A percentile compares a stretch with the other conserved stretches of the same genome.
phyloP scores from a whole-genome alignment of 208 protist genomes.

The Jaenimonas drosophilae region DNA sequence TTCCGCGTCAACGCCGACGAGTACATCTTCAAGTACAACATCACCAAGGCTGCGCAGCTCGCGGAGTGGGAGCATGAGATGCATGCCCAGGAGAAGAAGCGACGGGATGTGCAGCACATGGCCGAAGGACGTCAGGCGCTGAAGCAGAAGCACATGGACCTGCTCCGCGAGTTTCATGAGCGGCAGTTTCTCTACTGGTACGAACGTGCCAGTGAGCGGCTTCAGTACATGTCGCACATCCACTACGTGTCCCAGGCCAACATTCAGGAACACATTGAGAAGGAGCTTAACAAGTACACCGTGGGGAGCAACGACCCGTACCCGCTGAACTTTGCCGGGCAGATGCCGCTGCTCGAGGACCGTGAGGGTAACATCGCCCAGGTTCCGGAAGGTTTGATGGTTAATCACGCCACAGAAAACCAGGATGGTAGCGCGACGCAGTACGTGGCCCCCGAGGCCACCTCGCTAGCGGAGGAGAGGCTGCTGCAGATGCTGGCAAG shows the following conservation, averaged over 20 bases:
- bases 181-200: conserved; percentile 92
- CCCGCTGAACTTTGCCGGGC: conserved; percentile 84
- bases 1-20: conserved; percentile 89
- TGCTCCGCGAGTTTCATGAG: conserved; percentile 86
- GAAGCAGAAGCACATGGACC: conserved; percentile 86
- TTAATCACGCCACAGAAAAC: conserved; percentile 73
- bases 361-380: conserved; percentile 69
- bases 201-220: conserved; percentile 81
- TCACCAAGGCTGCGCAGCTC: conserved; percentile 84
- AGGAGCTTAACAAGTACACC: conserved; percentile 84
- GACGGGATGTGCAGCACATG: conserved; percentile 57
- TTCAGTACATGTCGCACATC: conserved; percentile 87
- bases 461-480: conserved; percentile 46
- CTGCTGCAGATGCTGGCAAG: conserved; percentile 75
- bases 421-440: conserved; percentile 39
- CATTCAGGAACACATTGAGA: conserved; percentile 79
- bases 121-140: conserved; percentile 70
- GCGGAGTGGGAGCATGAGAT: conserved; percentile 89
- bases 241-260: conserved; percentile 64
- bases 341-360: conserved; percentile 86
- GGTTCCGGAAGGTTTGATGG: conserved; percentile 50
- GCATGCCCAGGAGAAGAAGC: conserved; percentile 80
- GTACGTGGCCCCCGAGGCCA: conserved; percentile 55
- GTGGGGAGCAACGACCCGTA: conserved; percentile 61
- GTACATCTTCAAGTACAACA: conserved; percentile 92